Evolutionary conservation across 768 basidiomycete genomes (phyloP), one percentile per base, ranked within the genome.

Genomic region (Leccinum disarticulatum): DNA sequence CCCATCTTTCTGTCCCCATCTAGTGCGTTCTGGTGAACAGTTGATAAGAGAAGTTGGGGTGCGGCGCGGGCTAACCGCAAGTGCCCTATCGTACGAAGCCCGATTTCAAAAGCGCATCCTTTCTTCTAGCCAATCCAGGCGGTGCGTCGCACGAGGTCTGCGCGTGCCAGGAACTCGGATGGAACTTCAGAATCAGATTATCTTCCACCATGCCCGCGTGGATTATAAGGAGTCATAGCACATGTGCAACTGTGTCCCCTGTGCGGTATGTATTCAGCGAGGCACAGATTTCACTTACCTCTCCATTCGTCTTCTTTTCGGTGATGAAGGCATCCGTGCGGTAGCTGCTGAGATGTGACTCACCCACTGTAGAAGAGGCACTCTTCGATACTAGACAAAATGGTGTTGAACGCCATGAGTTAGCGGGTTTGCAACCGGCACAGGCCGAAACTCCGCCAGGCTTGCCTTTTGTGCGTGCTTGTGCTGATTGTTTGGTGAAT

Each of bases 371-470:
- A 22, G 22, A 22, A 22, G 22, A 22, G 22, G 22, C 22, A 22
- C 25, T 25, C 25, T 25, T 25, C 25, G 2, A 25, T 25, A 25
- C 25, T 3, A 25, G 25, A 25, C 25, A 25, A 25, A 25, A 25
- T 25, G 25, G 25, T 25, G 25, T 25, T 25, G 25, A 25, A 25
- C 25, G 25, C 25, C 19, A 47, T 27, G 22, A 19, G 43, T 36
- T 10, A 17, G 15, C 33, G 17, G 52, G 35, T 22, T 27, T 33
- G n/a, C 13, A 17, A 3, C 38, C 72, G 73, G 73, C 72, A 71
- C 47, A 55, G 38, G 50, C 75, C 75, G 73, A 74, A 74, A 74
- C 73, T 74, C 73, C 73, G 73, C 75, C 64, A 55, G 56, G 49
- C 41, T 56, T 62, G 41, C 68, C 66, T 58, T 68, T 68, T 62